These are phyloP conservation scores for Russula ochroleuca DNA, from an alignment of 768 basidiomycete species.

Conservation along the genomic window DNA sequence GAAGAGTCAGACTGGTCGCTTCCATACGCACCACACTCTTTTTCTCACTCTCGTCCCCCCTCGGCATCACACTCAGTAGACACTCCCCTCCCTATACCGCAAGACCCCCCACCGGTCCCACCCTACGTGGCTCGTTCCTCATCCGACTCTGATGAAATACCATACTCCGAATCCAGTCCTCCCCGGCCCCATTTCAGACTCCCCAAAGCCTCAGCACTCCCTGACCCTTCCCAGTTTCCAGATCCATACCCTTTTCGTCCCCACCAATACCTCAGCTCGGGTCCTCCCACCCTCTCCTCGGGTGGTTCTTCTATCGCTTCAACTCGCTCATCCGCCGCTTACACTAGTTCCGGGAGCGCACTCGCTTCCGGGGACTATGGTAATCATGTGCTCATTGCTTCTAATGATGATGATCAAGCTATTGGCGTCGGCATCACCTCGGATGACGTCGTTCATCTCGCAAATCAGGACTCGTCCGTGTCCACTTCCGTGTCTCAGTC, in stretches of 20 bases:
- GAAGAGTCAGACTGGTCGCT: conserved; percentile 33
- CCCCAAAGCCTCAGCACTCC: conserved; percentile 45
- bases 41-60: conserved; percentile 30
- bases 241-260: conserved; percentile 65
- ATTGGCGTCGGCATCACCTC: conserved; percentile 58
- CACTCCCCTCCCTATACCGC: conserved; percentile 30
- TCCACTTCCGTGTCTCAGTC: conserved; percentile 45
- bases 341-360: conserved; percentile 66
- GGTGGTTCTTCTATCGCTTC: conserved; percentile 67
- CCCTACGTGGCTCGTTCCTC: conserved; percentile 39
- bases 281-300: conserved; percentile 60
- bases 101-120: conserved; percentile 33
- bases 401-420: conserved; percentile 53
- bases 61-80: conserved; percentile 32
- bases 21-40: conserved; percentile 26
- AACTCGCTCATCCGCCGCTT: conserved; percentile 73
- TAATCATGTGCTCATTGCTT: conserved; percentile 57
- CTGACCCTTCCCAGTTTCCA: conserved; percentile 65
- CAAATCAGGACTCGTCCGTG: conserved; percentile 48
- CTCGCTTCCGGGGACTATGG: conserved; percentile 56
- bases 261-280: conserved; percentile 43
- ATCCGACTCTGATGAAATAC: conserved; percentile 41
- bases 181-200: conserved; percentile 39
- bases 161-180: conserved; percentile 35
- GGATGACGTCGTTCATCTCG: conserved; percentile 59